Conservation (phyloP, 1,284 basidiomycete genomes). For the Naganishia sp. region DNA sequence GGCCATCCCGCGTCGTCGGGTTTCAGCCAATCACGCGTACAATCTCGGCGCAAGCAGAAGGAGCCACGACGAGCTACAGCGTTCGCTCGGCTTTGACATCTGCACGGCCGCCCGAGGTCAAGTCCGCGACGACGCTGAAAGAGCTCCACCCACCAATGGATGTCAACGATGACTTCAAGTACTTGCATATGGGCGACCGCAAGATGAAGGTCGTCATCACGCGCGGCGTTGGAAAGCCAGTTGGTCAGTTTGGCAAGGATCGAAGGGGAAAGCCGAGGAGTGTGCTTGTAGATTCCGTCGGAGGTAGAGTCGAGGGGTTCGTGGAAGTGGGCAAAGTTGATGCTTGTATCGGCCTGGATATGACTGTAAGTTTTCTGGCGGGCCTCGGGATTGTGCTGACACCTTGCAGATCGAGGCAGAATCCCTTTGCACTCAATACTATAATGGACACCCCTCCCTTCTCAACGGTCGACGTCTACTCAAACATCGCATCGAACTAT, state of each 20-base stretch:
- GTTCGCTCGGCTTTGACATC: constrained; percentile 16
- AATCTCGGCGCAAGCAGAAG: background rate
- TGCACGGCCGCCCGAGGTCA: constrained; percentile 6
- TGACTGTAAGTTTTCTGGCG: background rate
- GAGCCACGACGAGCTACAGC: background rate
- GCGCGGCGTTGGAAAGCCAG: constrained; percentile 7
- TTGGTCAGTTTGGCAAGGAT: constrained; percentile 21
- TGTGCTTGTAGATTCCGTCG: constrained; percentile 7
- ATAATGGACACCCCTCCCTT: constrained; percentile 19
- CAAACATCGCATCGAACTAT: constrained; percentile 17
- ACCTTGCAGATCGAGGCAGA: constrained; percentile 4
- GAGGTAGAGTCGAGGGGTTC: constrained; percentile 10
- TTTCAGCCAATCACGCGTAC: constrained; percentile 15
- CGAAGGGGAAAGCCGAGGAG: constrained; percentile 15
- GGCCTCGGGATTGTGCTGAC: background rate
- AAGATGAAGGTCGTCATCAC: constrained; percentile 28
- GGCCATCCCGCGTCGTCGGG: constrained; percentile 16
- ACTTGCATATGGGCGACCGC: constrained; percentile 19
- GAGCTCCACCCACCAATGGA: constrained; percentile 14
- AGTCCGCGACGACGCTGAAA: constrained; percentile 1
- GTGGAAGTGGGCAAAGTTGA: constrained; percentile 23
- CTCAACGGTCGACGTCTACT: constrained; percentile 4
- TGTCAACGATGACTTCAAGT: constrained; percentile 20
- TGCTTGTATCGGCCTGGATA: constrained; percentile 11
- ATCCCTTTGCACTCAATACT: constrained; percentile 16